Percentiles rank a stretch among this genome's conserved stretches.
Evolutionary conservation across 2,329 filamentous ascomycete species (phyloP).

Genomic region (Fusarium equiseti): DNA sequence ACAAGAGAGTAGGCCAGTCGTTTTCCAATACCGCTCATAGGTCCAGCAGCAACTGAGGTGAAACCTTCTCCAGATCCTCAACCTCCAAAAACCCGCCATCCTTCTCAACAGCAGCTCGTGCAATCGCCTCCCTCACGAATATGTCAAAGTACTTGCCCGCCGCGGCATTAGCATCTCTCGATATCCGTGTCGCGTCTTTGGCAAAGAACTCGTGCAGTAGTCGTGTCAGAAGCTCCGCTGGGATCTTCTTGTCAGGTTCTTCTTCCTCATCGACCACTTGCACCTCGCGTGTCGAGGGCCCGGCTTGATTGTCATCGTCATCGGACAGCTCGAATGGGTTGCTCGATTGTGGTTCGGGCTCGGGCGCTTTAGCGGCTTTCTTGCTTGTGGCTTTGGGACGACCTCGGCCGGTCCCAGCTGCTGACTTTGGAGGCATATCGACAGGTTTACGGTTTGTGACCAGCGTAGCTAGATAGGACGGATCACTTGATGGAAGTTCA

Average conservation of each 20-base stretch:
- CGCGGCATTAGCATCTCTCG: constrained; percentile 80
- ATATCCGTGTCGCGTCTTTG: constrained; percentile 76
- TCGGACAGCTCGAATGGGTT: constrained; percentile 55
- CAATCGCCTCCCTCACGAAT: constrained; percentile 90
- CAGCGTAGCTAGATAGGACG: not conserved
- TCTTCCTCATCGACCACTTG: constrained; percentile 45
- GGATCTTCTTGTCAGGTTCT: constrained; percentile 66
- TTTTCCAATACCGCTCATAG: constrained; percentile 63
- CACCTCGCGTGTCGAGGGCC: constrained; percentile 43
- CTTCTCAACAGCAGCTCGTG: constrained; percentile 79
- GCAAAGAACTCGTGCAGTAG: constrained; percentile 85
- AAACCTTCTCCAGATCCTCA: constrained; percentile 89
- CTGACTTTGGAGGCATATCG: constrained; percentile 59
- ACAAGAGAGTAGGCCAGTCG: not conserved
- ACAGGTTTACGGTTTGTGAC: not conserved
- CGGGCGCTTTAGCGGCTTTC: constrained; percentile 39
- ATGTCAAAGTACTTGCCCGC: constrained; percentile 90
- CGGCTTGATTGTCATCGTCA: constrained; percentile 34
- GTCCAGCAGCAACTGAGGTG: constrained; percentile 86
- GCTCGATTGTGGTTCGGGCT: constrained; percentile 48
- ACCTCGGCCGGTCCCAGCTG: constrained; percentile 53
- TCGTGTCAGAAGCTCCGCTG: constrained; percentile 78
- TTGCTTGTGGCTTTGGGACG: constrained; percentile 50
- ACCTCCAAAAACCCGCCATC: constrained; percentile 81
- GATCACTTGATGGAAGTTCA: not conserved